Conservation (phyloP, 495 filamentous ascomycete genomes). For the Tuber umbilicatum region DNA sequence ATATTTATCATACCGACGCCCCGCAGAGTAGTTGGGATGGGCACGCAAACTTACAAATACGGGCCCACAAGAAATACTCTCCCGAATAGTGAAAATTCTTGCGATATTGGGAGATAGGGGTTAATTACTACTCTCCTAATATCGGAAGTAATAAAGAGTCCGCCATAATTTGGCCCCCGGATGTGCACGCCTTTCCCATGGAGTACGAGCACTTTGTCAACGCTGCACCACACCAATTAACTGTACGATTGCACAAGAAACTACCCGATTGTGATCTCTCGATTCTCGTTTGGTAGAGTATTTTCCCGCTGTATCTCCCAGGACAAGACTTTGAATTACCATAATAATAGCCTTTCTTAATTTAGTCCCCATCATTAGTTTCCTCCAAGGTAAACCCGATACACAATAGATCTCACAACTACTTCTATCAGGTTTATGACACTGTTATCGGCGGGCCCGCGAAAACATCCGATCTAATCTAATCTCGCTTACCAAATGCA, state of each 20-base stretch:
- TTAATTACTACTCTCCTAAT: not conserved
- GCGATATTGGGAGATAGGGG: not conserved
- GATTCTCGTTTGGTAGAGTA: not conserved
- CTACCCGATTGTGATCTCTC: not conserved
- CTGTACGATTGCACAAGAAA: not conserved
- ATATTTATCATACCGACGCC: not conserved
- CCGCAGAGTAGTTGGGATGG: not conserved
- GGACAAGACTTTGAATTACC: no score
- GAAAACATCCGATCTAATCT: not conserved
- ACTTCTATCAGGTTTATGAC: not conserved
- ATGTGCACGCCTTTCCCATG: not conserved
- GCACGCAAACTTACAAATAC: not conserved
- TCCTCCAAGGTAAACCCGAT: not conserved
- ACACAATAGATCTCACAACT: not conserved
- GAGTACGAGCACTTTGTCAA: no score
- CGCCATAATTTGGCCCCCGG: not conserved
- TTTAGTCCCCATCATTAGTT: not conserved
- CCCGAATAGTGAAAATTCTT: not conserved
- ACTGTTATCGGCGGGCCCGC: not conserved
- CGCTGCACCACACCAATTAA: not conserved
- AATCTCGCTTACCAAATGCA: not conserved
- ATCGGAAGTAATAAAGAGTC: not conserved
- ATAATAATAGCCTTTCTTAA: no score
- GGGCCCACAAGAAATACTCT: not conserved
- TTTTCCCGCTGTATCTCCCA: not conserved